A percentile compares a stretch with the other conserved stretches of the same genome.
Evolutionary conservation across 1,284 basidiomycete species (phyloP).

Genomic region (Mrakiaceae sp.): DNA sequence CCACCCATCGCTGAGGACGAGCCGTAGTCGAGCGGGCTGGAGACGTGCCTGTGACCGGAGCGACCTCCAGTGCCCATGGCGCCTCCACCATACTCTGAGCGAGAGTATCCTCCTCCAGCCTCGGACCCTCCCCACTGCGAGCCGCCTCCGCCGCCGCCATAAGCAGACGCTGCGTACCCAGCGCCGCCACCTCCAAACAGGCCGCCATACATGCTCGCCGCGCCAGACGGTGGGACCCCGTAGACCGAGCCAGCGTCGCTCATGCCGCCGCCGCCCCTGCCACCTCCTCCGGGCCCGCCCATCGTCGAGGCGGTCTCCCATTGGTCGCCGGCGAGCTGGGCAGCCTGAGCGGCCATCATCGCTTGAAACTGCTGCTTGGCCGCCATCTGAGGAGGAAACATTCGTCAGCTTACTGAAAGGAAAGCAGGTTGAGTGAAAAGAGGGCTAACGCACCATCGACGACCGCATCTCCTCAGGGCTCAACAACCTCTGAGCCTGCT

Average conservation of each 20-base stretch:
- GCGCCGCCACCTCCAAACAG: neutral
- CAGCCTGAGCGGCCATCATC: conserved; percentile 14
- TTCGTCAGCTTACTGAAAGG: neutral
- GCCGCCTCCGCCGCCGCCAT: conserved; percentile 6
- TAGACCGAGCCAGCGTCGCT: conserved; percentile 6
- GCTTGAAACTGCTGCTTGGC: conserved; percentile 15
- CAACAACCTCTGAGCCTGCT: too few relatives aligned
- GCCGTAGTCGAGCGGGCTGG: neutral
- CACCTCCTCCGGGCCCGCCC: neutral
- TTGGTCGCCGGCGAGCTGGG: conserved; percentile 10
- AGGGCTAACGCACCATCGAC: conserved; percentile 11
- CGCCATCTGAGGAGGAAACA: conserved; percentile 8
- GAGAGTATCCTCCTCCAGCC: neutral
- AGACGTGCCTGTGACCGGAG: neutral
- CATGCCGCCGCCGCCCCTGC: neutral
- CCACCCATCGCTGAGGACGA: conserved; percentile 7
- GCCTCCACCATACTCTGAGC: conserved; percentile 11
- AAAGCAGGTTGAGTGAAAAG: neutral
- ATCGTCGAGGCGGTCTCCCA: conserved; percentile 11
- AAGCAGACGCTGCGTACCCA: conserved; percentile 12
- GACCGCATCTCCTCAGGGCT: neutral
- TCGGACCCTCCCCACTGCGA: conserved; percentile 6
- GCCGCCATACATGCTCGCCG: neutral
- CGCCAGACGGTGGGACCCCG: neutral
- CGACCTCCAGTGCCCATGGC: neutral